Percentiles rank a stretch among this genome's conserved stretches.
phyloP scores from a whole-genome alignment of 2,329 filamentous ascomycete species.

The Clarireedia hainanense region DNA sequence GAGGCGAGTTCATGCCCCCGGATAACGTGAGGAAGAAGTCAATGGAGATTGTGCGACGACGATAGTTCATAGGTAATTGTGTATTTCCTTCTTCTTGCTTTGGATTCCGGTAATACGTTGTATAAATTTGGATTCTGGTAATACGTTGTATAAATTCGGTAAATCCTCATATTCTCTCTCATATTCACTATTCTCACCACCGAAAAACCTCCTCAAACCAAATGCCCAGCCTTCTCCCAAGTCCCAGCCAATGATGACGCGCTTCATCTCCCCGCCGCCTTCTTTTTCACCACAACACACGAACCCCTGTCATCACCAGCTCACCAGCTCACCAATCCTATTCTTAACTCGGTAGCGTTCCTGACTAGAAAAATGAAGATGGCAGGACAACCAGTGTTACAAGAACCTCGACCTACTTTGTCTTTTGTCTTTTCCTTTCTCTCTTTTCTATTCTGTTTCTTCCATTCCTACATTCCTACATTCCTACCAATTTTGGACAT shows the following conservation, averaged over 20 bases:
- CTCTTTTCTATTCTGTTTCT: background rate
- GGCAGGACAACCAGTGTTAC: constrained; percentile 14
- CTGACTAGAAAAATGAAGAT: constrained; percentile 10
- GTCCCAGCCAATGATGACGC: background rate
- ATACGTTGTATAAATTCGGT: too few relatives aligned
- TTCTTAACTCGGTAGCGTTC: too few relatives aligned
- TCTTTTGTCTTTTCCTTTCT: background rate
- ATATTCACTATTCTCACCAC: too few relatives aligned
- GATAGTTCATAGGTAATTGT: too few relatives aligned
- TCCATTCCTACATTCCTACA: background rate
- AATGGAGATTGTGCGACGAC: background rate
- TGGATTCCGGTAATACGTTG: too few relatives aligned
- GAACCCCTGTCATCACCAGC: background rate
- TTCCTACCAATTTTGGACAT: background rate
- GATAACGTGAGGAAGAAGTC: background rate
- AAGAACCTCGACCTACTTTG: constrained; percentile 1
- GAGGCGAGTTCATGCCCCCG: background rate
- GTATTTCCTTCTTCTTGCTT: too few relatives aligned
- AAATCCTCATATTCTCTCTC: too few relatives aligned
- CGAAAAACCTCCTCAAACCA: too few relatives aligned
- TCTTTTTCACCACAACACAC: background rate
- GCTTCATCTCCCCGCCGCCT: background rate
- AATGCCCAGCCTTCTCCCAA: background rate
- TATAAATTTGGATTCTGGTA: too few relatives aligned
- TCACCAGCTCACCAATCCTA: background rate